Evolutionary conservation across 148 eudicot species (phyloP).

Genomic region (Rhododendron simsii): DNA sequence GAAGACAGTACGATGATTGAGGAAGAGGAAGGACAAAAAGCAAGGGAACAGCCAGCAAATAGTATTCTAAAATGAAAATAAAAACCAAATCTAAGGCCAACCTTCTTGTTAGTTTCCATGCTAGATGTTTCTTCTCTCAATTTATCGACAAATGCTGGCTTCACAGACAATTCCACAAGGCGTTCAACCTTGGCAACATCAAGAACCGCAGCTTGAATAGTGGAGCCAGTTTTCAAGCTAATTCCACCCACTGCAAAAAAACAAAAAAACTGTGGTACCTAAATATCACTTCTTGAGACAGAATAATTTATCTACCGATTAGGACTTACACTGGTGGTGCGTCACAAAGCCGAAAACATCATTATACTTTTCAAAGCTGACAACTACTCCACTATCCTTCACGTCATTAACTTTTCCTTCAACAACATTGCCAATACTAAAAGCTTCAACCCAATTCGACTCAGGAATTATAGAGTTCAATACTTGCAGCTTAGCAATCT

Average conservation of each 20-base stretch:
- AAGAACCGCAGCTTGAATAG: conserved; percentile 65
- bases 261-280: not conserved
- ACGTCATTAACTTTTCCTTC: conserved; percentile 65
- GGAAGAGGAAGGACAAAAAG: not conserved
- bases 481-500: conserved; percentile 68
- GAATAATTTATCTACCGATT: not conserved
- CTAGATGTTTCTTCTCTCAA: conserved; percentile 22
- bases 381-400: conserved; percentile 74
- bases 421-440: conserved; percentile 46
- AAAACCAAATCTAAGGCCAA: conserved; percentile 14
- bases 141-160: conserved; percentile 53
- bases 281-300: not conserved
- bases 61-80: not conserved
- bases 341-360: conserved; percentile 83
- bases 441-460: conserved; percentile 49
- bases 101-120: conserved; percentile 50
- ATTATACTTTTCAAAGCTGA: conserved; percentile 53
- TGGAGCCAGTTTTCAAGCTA: conserved; percentile 46
- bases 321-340: conserved; percentile 62
- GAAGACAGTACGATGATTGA: not conserved
- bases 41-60: conserved; percentile 1
- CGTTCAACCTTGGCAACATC: conserved; percentile 73
- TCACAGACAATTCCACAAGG: conserved; percentile 80
- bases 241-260: conserved; percentile 52
- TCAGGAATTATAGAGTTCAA: conserved; percentile 35